Evolutionary conservation across 345 rosid species (phyloP).

Genomic region (Salix purpurea): DNA sequence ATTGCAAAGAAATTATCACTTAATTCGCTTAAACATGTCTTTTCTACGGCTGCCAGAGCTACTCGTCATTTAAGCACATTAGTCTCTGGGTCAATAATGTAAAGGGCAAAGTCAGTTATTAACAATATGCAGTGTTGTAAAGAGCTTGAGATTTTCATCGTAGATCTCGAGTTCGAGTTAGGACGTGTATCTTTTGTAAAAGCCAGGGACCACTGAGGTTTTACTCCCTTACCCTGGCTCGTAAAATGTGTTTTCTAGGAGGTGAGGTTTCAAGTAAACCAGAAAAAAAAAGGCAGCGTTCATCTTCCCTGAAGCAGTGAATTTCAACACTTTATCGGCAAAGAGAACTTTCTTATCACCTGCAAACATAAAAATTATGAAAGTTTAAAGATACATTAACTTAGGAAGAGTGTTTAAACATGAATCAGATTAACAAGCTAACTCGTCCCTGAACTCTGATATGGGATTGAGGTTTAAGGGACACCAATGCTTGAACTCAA

Average conservation of each 20-base stretch:
- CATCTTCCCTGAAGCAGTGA: conserved; percentile 86
- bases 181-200: too few species aligned
- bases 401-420: neutral
- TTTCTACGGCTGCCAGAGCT: conserved; percentile 78
- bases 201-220: too few species aligned
- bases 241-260: too few species aligned
- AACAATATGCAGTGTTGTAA: conserved; percentile 32
- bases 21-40: conserved; percentile 71
- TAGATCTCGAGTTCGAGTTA: too few species aligned
- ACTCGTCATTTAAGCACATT: conserved; percentile 75
- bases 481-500: neutral
- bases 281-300: conserved; percentile 12
- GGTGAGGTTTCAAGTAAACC: too few species aligned
- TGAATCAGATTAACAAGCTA: neutral
- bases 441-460: neutral
- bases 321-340: conserved; percentile 88
- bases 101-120: conserved; percentile 32
- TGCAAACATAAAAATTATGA: conserved; percentile 17
- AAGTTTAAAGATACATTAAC: neutral
- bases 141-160: too few species aligned
- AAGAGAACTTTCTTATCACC: conserved; percentile 73
- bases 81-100: conserved; percentile 72
- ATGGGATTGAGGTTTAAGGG: neutral
- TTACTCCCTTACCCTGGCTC: accelerated
- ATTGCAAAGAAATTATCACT: conserved; percentile 85